Conservation (phyloP, 768 basidiomycete species). For the Cystobasidium tubakii region DNA sequence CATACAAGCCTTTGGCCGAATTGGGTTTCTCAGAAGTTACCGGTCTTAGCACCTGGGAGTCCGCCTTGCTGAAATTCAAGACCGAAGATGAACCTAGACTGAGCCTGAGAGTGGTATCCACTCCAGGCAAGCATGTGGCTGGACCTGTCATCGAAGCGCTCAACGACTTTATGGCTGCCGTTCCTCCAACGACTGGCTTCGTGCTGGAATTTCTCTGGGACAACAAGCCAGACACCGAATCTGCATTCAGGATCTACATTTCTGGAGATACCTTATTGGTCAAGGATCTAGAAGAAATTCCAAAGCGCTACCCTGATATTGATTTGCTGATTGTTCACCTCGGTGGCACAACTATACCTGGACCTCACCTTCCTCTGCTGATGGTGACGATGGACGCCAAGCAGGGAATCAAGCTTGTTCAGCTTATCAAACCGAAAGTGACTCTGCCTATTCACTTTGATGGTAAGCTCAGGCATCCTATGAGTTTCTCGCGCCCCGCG, state of each 20-base stretch:
- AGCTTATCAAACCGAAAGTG: constrained; percentile 48
- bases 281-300: constrained; percentile 49
- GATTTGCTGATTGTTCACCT: constrained; percentile 49
- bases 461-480: too few relatives aligned
- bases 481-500: background rate
- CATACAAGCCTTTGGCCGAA: constrained; percentile 40
- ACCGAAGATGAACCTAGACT: background rate
- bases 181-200: constrained; percentile 49
- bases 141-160: constrained; percentile 44
- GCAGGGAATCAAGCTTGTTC: constrained; percentile 48
- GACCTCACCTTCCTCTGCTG: constrained; percentile 44
- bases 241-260: constrained; percentile 37
- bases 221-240: constrained; percentile 23
- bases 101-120: constrained; percentile 45
- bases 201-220: constrained; percentile 45
- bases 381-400: constrained; percentile 50
- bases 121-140: constrained; percentile 48
- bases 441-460: constrained; percentile 49
- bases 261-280: constrained; percentile 50
- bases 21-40: constrained; percentile 35
- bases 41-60: constrained; percentile 45
- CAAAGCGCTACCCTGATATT: constrained; percentile 48
- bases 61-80: constrained; percentile 36
- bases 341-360: constrained; percentile 50
- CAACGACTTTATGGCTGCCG: constrained; percentile 45